Percentiles rank a stretch among this genome's conserved stretches.
Evolutionary conservation across 441 rosid species (phyloP).

Genomic region (Arabidopsis lyrata): DNA sequence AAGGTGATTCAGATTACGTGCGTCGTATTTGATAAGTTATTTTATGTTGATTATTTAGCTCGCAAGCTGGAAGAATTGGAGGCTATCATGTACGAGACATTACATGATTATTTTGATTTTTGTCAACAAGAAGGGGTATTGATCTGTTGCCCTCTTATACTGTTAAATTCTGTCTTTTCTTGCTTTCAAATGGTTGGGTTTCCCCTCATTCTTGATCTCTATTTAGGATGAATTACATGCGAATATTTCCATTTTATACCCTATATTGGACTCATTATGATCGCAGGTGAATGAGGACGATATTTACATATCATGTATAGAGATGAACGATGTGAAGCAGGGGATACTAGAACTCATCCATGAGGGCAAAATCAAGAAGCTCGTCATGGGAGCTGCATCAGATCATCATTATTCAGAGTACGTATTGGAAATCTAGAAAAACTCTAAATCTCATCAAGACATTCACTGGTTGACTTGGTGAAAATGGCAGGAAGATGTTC

Average conservation of each 20-base stretch:
- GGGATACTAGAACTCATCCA: conserved; percentile 80
- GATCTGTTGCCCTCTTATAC: conserved; percentile 18
- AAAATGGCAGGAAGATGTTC: conserved; percentile 54
- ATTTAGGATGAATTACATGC: not conserved
- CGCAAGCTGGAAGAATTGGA: conserved; percentile 52
- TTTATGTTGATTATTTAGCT: conserved; percentile 6
- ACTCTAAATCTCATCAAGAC: too few relatives aligned
- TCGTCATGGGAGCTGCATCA: conserved; percentile 96
- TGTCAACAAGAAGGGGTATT: conserved; percentile 63
- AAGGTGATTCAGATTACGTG: conserved; percentile 6
- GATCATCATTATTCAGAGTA: conserved; percentile 74
- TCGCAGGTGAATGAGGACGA: conserved; percentile 46
- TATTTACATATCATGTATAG: conserved; percentile 51
- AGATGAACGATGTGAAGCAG: conserved; percentile 66
- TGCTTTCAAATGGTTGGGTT: conserved; percentile 4
- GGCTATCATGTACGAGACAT: conserved; percentile 53
- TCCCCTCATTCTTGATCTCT: conserved; percentile 12
- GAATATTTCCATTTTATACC: not conserved
- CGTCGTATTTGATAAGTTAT: not conserved
- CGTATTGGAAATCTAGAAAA: not conserved
- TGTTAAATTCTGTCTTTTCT: not conserved
- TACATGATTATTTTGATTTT: conserved; percentile 59
- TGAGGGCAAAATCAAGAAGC: conserved; percentile 65
- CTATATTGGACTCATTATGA: not conserved
- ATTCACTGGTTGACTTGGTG: conserved; percentile 31